Base-by-base conservation (phyloP, 2,329 filamentous ascomycete genomes). In the Neodidymelliopsis sp. region DNA sequence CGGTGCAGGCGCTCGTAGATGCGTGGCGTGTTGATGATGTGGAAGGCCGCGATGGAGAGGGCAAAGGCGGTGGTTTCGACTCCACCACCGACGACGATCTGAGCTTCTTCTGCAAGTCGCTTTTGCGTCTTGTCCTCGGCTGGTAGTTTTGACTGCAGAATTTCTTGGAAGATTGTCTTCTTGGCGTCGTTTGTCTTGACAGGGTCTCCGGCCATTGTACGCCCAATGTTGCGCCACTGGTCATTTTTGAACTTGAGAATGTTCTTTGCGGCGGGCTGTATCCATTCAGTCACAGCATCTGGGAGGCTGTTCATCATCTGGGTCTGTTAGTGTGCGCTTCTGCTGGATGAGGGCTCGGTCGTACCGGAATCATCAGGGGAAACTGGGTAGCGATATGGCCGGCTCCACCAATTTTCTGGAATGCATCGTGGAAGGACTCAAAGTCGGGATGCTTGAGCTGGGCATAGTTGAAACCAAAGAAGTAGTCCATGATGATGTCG, bases 401-500 rank as follows among this genome's bases (percentile, higher is more conserved):
- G 11, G 62, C 63, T 2, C 56, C 59, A 2, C 58, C 66, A 51
- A 71, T 60, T 38, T 63, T 66, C 41, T 66, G 57, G 42, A 72
- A 72, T 0, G 67, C 67, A 23, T 69, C 66, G 25, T 71, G 67
- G 37, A 71, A 72, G 2, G 65, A 69, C 4, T 62, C 59, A 38
- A 71, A 72, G n/a, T 67, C 57, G 0, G 68, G 65, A 20, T 69
- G 50, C 49, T 67, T 66, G 44, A 70, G 60, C 35, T 69, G 66
- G 10, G 42, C 54, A 25, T 69, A 66, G 47, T 70, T 69, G 57
- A 71, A 68, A 10, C 69, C 68, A 35, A 70, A 70, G 53, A 69
- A 70, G 49, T 77, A 78, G 41, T 75, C 68, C 50, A 75, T 76
- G 54, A 80, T 76, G 33, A 79, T 71, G 23, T 79, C 77, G 23